A percentile compares a stretch with the other conserved stretches of the same genome.
Evolutionary conservation across 805 yeast species (phyloP).

Genomic region (Vanderwaltozyma yarrowii): DNA sequence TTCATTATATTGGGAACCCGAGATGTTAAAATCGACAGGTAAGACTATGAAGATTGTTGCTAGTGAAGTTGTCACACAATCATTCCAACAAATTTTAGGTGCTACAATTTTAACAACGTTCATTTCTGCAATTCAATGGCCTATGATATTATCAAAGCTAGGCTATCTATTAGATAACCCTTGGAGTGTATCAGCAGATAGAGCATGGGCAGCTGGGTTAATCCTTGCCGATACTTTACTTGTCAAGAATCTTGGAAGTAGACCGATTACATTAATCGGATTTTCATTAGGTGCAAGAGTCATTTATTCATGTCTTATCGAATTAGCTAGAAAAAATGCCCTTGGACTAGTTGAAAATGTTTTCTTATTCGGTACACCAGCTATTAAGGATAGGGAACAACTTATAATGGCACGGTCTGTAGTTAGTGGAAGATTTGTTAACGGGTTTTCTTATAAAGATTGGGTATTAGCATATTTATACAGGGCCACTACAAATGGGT

Average conservation of each 20-base stretch:
- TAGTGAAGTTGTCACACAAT: slow-evolving; percentile 81
- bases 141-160: slow-evolving; percentile 80
- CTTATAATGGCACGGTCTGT: slow-evolving; percentile 68
- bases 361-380: slow-evolving; percentile 80
- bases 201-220: slow-evolving; percentile 94
- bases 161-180: slow-evolving; percentile 89
- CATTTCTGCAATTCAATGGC: slow-evolving; percentile 87
- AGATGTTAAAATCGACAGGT: slow-evolving; percentile 89
- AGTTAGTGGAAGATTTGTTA: slow-evolving; percentile 81
- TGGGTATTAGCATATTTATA: slow-evolving; percentile 93
- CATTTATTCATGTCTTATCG: slow-evolving; percentile 79
- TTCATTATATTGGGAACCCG: slow-evolving; percentile 94
- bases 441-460: slow-evolving; percentile 84
- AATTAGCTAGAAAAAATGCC: slow-evolving; percentile 75
- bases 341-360: slow-evolving; percentile 85
- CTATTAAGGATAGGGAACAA: slow-evolving; percentile 68
- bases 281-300: slow-evolving; percentile 89
- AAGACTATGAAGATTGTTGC: slow-evolving; percentile 91
- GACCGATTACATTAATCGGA: slow-evolving; percentile 89
- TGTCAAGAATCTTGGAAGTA: slow-evolving; percentile 78
- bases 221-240: slow-evolving; percentile 84
- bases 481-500: slow-evolving; percentile 91
- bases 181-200: slow-evolving; percentile 92
- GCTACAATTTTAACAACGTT: slow-evolving; percentile 79
- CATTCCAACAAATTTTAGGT: slow-evolving; percentile 90